Conservation (phyloP, 805 yeast genomes). For the Metschnikowia colocasiae region DNA sequence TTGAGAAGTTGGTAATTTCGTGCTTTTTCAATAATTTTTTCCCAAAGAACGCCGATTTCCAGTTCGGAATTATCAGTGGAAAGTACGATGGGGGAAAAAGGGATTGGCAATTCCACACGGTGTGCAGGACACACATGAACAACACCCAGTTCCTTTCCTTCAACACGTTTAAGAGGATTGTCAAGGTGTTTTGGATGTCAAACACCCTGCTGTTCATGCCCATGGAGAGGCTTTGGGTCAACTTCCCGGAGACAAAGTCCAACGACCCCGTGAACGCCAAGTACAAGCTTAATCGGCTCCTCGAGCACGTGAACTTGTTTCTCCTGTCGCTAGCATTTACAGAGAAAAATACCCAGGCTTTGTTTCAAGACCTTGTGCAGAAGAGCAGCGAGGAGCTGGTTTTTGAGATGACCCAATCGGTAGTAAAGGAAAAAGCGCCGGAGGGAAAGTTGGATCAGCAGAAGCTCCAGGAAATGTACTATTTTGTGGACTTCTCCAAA, state of each 20-base stretch:
- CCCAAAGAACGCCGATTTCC: conserved; percentile 14
- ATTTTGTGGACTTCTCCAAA: conserved; percentile 45
- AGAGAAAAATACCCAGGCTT: conserved; percentile 24
- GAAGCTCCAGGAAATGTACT: conserved; percentile 40
- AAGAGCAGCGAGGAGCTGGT: conserved; percentile 21
- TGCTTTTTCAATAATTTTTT: conserved; percentile 22
- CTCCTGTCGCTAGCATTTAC: conserved; percentile 28
- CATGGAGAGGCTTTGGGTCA: conserved; percentile 18
- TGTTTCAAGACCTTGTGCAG: conserved; percentile 4
- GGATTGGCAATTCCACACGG: conserved; percentile 30
- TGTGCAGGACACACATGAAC: conserved; percentile 4
- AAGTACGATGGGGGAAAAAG: conserved; percentile 27
- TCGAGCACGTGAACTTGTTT: conserved; percentile 47
- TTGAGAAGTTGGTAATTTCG: conserved; percentile 23
- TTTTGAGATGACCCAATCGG: conserved; percentile 24
- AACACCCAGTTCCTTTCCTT: conserved; percentile 11
- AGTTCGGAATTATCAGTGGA: conserved; percentile 30
- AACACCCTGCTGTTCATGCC: conserved; percentile 31
- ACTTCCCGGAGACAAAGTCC: conserved; percentile 25
- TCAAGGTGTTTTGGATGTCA: conserved; percentile 23
- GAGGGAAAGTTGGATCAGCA: conserved; percentile 12
- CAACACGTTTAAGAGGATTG: conserved; percentile 10
- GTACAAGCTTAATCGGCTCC: conserved; percentile 43
- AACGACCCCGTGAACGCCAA: conserved; percentile 38
- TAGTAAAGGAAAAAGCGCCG: conserved; percentile 20